A percentile compares a stretch with the other conserved stretches of the same genome.
phyloP scores from a whole-genome alignment of 2,329 filamentous ascomycete genomes.

The Verticillium nubilum region DNA sequence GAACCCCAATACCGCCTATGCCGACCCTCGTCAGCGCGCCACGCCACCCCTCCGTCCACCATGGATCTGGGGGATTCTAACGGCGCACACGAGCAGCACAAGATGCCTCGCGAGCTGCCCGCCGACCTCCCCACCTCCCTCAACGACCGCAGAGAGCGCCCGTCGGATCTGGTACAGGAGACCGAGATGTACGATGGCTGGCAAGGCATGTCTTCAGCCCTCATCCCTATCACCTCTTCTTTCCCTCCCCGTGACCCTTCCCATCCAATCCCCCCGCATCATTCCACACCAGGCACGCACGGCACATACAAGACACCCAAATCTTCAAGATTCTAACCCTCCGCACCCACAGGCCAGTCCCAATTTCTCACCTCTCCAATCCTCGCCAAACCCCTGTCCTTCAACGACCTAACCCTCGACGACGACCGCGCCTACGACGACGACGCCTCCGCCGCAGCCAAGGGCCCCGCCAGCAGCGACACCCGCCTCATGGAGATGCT shows the following conservation, averaged over 20 bases:
- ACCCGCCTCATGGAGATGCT: slow-evolving; percentile 91
- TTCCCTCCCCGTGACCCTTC: background rate
- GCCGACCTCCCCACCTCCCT: slow-evolving; percentile 85
- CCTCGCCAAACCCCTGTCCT: slow-evolving; percentile 75
- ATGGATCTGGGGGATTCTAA: slow-evolving; percentile 55
- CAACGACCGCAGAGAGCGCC: slow-evolving; percentile 73
- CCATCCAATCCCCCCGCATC: background rate
- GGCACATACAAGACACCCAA: background rate
- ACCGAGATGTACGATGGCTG: slow-evolving; percentile 99
- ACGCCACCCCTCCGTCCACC: slow-evolving; percentile 33
- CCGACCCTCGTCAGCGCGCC: background rate
- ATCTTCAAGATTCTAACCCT: background rate
- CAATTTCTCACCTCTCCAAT: slow-evolving; percentile 89
- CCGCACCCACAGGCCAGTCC: slow-evolving; percentile 66
- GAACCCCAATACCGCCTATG: background rate
- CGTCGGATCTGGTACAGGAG: slow-evolving; percentile 65
- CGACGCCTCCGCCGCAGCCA: slow-evolving; percentile 38
- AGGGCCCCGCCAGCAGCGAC: slow-evolving; percentile 68
- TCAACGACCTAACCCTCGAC: slow-evolving; percentile 75
- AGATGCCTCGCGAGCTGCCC: slow-evolving; percentile 57
- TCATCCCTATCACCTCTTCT: slow-evolving; percentile 8
- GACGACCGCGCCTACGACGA: slow-evolving; percentile 70
- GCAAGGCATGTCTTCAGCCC: slow-evolving; percentile 61
- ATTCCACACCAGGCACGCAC: background rate
- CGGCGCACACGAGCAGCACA: slow-evolving; percentile 33